These are phyloP conservation scores for Paxillus involutus DNA, from an alignment of 768 basidiomycete genomes.

Conservation along the genomic window DNA sequence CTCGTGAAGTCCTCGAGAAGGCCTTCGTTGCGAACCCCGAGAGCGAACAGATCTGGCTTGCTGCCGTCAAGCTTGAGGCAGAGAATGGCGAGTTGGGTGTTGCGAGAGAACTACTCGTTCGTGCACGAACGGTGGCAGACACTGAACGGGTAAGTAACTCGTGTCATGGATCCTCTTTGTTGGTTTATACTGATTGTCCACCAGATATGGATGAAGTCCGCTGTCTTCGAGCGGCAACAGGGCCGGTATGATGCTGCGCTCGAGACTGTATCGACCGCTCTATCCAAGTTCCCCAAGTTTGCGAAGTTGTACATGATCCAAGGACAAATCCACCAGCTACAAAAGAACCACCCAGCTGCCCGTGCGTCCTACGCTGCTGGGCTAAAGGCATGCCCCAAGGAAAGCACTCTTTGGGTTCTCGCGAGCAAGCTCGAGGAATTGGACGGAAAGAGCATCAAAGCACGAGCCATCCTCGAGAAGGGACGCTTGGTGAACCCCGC, in stretches of 20 bases:
- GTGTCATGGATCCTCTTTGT: too few species aligned
- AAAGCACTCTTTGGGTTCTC: slow-evolving; percentile 84
- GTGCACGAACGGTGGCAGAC: slow-evolving; percentile 88
- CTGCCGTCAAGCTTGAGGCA: slow-evolving; percentile 94
- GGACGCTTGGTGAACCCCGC: slow-evolving; percentile 84
- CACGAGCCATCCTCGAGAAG: slow-evolving; percentile 87
- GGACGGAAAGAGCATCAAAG: slow-evolving; percentile 91
- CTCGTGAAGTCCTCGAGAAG: slow-evolving; percentile 82
- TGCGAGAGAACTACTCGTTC: slow-evolving; percentile 81
- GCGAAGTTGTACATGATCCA: slow-evolving; percentile 97
- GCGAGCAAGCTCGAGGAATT: slow-evolving; percentile 86
- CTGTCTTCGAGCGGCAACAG: slow-evolving; percentile 91
- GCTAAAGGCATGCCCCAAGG: slow-evolving; percentile 74
- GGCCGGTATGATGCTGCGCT: slow-evolving; percentile 73
- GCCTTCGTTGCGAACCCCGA: slow-evolving; percentile 96
- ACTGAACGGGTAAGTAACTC: slow-evolving; percentile 73
- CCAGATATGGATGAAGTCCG: slow-evolving; percentile 99
- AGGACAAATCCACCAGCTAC: slow-evolving; percentile 81
- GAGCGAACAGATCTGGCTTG: slow-evolving; percentile 97
- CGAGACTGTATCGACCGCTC: slow-evolving; percentile 68
- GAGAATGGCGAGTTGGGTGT: slow-evolving; percentile 91
- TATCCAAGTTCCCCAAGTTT: slow-evolving; percentile 84
- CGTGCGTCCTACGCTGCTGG: slow-evolving; percentile 83
- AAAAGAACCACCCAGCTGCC: slow-evolving; percentile 60
- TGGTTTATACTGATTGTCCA: neutral